Conservation (phyloP, 352 stramenopile genomes). For the Thraustochytrium sp. region DNA sequence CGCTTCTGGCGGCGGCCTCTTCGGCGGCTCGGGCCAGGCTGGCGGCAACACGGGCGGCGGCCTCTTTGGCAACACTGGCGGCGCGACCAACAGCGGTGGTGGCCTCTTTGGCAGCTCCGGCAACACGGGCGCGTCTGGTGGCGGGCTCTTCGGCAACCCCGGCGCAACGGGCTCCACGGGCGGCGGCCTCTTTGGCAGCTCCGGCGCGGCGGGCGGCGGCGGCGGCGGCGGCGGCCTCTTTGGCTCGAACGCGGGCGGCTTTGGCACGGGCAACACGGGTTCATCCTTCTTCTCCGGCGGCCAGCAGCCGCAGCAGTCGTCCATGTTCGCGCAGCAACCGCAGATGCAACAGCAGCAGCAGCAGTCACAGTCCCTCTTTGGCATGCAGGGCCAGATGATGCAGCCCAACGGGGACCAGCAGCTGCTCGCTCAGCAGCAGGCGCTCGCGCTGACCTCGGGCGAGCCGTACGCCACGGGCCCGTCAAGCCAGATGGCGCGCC, state of each 20-base stretch:
- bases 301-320: neutral
- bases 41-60: neutral
- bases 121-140: neutral
- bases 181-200: neutral
- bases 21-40: too few relatives aligned
- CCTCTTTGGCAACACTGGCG: neutral
- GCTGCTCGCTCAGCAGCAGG: neutral
- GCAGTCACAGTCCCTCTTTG: neutral
- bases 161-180: neutral
- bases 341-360: neutral
- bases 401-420: too few relatives aligned
- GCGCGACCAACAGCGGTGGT: neutral
- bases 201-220: too few relatives aligned
- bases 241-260: neutral
- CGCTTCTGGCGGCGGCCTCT: too few relatives aligned
- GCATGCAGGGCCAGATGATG: neutral
- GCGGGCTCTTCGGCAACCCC: neutral
- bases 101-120: neutral
- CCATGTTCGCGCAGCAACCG: neutral
- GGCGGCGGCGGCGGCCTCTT: neutral
- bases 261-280: neutral
- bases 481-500: constrained; percentile 17
- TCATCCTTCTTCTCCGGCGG: neutral
- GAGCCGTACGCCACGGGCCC: constrained; percentile 40
- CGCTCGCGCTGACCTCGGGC: neutral